Evolutionary conservation across 306 rosid species (phyloP), one percentile per base, ranked within the genome.

Genomic region (Medicago arabica): DNA sequence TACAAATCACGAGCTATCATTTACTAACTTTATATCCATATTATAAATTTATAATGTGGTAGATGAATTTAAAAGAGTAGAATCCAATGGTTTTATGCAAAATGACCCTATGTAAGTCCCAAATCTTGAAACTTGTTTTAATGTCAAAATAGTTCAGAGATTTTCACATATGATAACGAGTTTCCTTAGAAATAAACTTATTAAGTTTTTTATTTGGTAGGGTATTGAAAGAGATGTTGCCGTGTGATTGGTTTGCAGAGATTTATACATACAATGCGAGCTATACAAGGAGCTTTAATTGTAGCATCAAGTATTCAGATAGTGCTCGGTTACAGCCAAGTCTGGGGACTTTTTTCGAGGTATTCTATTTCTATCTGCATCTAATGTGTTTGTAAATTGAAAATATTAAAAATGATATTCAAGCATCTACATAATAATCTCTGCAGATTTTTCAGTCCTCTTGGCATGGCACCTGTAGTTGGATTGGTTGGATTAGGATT

Each of bases 381-480:
- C 69, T 25, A 46, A 72, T 75, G 34, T 55, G 31, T 63, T 68
- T 75, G 38, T 40, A 4, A 72, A 54, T 43, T 47, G 55, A 8
- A 54, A 25, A n/a, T 62, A 14, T 59, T 58, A 11, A 40, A 55
- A 67, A 49, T 74, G 49, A 19, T 68, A 14, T 23, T 23, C 54
- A 12, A 8, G 13, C 41, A 46, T 68, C 46, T 23, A 44, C 41
- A 46, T 75, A 31, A 8, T 31, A 12, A 4, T 55, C 38, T 66
- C 75, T 86, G 50, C 88, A 95, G 98, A 66, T 95, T 95, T 83
- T 95, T 95, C 86, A 95, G 98, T 82, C 98, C 98, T 69, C 94
- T 95, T 76, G 97, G 98, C 58, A 90, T 95, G 96, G 97, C 96
- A 74, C 98, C 98, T 44, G 98, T 95, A 15, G 92, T 92, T 80